phyloP scores from a whole-genome alignment of 2,329 filamentous ascomycete species.

The Ophiocordyceps camponoti-floridani region DNA sequence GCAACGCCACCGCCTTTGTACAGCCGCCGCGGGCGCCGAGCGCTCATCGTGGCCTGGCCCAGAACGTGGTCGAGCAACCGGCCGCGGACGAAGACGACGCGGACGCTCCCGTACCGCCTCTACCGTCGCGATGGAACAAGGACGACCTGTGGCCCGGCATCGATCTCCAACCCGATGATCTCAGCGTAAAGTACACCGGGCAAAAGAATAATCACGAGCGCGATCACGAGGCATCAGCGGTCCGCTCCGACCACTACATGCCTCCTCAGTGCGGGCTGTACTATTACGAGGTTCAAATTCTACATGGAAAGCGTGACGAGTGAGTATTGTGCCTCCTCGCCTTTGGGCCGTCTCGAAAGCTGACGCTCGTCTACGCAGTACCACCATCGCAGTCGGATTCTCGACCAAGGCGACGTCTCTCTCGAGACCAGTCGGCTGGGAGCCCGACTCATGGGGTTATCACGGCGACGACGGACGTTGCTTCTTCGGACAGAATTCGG shows the following conservation, averaged over 20 bases:
- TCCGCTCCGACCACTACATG: slow-evolving; percentile 74
- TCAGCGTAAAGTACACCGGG: slow-evolving; percentile 46
- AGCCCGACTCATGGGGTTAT: slow-evolving; percentile 50
- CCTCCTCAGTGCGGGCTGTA: slow-evolving; percentile 83
- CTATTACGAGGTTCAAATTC: slow-evolving; percentile 61
- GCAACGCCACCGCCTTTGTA: slow-evolving; percentile 33
- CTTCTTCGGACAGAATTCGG: slow-evolving; percentile 36
- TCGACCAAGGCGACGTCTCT: slow-evolving; percentile 33
- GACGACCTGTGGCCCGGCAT: slow-evolving; percentile 56
- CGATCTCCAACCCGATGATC: slow-evolving; percentile 56
- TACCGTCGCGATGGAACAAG: slow-evolving; percentile 72
- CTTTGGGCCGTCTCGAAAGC: neutral
- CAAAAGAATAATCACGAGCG: slow-evolving; percentile 28
- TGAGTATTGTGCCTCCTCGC: slow-evolving; percentile 16
- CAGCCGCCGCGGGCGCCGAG: slow-evolving; percentile 20
- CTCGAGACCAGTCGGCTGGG: slow-evolving; percentile 45
- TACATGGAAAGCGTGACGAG: slow-evolving; percentile 35
- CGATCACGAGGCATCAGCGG: slow-evolving; percentile 61
- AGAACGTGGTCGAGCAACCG: slow-evolving; percentile 69
- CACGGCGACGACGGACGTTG: slow-evolving; percentile 50
- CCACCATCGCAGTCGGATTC: slow-evolving; percentile 46
- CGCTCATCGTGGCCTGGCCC: slow-evolving; percentile 59
- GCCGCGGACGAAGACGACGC: slow-evolving; percentile 41
- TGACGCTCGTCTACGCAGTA: slow-evolving; percentile 18
- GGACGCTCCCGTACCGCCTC: slow-evolving; percentile 32